Base-by-base conservation (phyloP, 148 eudicot genomes). In the Euryodendron excelsum region DNA sequence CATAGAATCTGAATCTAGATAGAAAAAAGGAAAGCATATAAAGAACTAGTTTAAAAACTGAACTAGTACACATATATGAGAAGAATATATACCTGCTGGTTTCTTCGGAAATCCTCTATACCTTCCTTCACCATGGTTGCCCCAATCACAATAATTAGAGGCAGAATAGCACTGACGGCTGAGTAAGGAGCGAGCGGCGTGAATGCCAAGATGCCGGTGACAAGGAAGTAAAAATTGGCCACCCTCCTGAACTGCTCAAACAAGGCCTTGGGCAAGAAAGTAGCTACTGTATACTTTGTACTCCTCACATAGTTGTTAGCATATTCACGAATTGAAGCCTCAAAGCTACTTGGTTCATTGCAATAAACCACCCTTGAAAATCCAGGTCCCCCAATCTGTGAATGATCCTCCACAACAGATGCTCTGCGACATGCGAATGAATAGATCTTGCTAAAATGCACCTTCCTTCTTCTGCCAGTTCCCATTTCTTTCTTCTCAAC, bases 171-270 rank as follows among this genome's bases (percentile, higher is more conserved):
- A 81, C 95, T 92, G 2, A 85, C 85, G 2, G 97, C 87, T 44
- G 84, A 76, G 67, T 88, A 92, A 81, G 98, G 98, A 2, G 98
- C 91, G 4, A 94, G 86, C 1, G 89, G 81, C 21, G 98, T 92
- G 81, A 94, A 94, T 5, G 98, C 78, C 81, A 94, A 55, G 34
- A 82, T 84, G 2, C 90, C 95, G 30, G 84, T 80, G 28, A 92
- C 91, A 69, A 94, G 93, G 83, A 94, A 94, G 80, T 68, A 94
- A 47, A 92, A 90, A 58, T 94, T 94, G 27, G 98, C 98, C 53
- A 92, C 98, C 76, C 98, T 92, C 75, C 98, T 89, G 84, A 94
- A 94, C 86, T 94, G 98, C 84, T 94, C 98, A 91, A 94, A 94
- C 90, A 92, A 90, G 5, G 93, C 79, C 82, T 92, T 94, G 14